phyloP scores from a whole-genome alignment of 2,329 filamentous ascomycete genomes.

The Zalaria sp. region DNA sequence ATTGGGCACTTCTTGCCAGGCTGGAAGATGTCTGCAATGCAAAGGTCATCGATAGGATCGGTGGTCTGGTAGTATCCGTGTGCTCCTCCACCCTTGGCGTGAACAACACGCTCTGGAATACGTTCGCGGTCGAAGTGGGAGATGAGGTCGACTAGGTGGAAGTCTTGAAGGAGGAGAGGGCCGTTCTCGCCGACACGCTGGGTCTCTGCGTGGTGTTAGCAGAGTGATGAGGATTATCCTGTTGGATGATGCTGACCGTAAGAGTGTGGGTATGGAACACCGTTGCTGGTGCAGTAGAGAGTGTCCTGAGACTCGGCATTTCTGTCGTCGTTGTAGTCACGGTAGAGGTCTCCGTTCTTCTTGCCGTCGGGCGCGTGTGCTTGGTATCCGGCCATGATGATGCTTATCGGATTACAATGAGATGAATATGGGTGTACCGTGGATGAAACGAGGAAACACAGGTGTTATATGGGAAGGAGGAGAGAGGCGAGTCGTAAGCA shows the following conservation, averaged over 20 bases:
- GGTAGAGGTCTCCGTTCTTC: slow-evolving; percentile 23
- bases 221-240: background rate
- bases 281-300: slow-evolving; percentile 43
- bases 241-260: slow-evolving; percentile 18
- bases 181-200: slow-evolving; percentile 44
- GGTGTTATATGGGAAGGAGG: too few relatives aligned
- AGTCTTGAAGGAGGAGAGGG: slow-evolving; percentile 41
- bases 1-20: slow-evolving; percentile 56
- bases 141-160: slow-evolving; percentile 34
- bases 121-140: slow-evolving; percentile 37
- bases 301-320: slow-evolving; percentile 28
- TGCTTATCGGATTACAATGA: too few relatives aligned
- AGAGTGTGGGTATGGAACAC: slow-evolving; percentile 41
- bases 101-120: slow-evolving; percentile 36
- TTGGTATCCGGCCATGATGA: slow-evolving; percentile 3
- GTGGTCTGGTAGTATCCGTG: slow-evolving; percentile 35
- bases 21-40: slow-evolving; percentile 33
- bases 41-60: slow-evolving; percentile 31
- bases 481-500: too few relatives aligned
- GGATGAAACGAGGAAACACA: too few relatives aligned
- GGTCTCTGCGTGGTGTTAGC: slow-evolving; percentile 39
- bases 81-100: slow-evolving; percentile 35
- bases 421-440: too few relatives aligned
- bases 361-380: slow-evolving; percentile 13
- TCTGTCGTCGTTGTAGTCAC: slow-evolving; percentile 31